Percentiles rank a stretch among this genome's conserved stretches.
These are phyloP conservation scores for Myxozyma geophila DNA, from an alignment of 805 yeast species.

Conservation along the genomic window DNA sequence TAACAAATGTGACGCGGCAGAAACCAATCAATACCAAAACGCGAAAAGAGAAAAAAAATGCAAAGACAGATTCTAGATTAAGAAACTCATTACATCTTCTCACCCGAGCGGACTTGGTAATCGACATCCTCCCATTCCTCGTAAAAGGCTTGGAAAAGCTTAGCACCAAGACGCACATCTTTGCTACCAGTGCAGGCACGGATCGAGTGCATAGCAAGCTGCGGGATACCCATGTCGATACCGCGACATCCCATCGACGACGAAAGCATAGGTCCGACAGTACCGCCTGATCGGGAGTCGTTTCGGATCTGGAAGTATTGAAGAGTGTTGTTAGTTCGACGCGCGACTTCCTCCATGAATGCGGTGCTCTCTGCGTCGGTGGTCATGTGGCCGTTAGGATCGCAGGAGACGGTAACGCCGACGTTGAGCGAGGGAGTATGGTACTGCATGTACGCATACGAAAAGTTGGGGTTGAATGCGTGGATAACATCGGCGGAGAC, in stretches of 20 bases:
- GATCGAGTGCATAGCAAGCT: slow-evolving; percentile 83
- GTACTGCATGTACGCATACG: slow-evolving; percentile 65
- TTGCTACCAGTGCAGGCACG: slow-evolving; percentile 78
- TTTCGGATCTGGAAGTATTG: slow-evolving; percentile 87
- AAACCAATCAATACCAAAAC: neutral
- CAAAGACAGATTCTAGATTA: neutral
- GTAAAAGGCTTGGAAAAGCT: slow-evolving; percentile 71
- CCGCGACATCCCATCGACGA: slow-evolving; percentile 49
- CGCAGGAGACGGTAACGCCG: slow-evolving; percentile 72
- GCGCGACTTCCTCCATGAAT: slow-evolving; percentile 70
- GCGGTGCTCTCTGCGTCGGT: slow-evolving; percentile 78
- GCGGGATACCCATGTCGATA: slow-evolving; percentile 81
- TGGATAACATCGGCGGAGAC: slow-evolving; percentile 86
- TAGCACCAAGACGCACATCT: slow-evolving; percentile 72
- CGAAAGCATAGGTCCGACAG: slow-evolving; percentile 70
- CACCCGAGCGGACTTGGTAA: slow-evolving; percentile 32
- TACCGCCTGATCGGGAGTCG: slow-evolving; percentile 84
- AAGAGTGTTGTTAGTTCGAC: slow-evolving; percentile 62
- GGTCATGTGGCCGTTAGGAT: slow-evolving; percentile 82
- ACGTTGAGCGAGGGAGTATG: slow-evolving; percentile 81
- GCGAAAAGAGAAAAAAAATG: neutral
- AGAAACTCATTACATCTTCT: slow-evolving; percentile 30
- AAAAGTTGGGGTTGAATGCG: slow-evolving; percentile 72
- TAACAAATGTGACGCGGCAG: neutral
- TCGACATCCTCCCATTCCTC: slow-evolving; percentile 62